Evolutionary conservation across 2,329 filamentous ascomycete species (phyloP).

Genomic region (Monosporascus sp.): DNA sequence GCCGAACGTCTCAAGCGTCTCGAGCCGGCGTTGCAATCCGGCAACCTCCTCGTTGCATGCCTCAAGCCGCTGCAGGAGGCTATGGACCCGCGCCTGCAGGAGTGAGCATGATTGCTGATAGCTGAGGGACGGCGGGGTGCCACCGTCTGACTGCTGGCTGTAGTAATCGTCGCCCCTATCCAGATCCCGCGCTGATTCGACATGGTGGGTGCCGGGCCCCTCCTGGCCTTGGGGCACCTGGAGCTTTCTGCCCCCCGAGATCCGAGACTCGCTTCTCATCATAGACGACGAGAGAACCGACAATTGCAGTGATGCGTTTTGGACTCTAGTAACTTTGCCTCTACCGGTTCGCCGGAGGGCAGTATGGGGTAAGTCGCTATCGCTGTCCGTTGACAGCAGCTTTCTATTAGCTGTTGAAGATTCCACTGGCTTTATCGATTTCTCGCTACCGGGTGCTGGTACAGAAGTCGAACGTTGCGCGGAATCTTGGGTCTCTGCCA

Average conservation of each 20-base stretch:
- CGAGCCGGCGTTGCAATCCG: conserved; percentile 40
- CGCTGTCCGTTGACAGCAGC: background rate
- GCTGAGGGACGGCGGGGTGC: conserved; percentile 5
- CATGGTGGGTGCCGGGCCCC: too few relatives aligned
- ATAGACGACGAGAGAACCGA: background rate
- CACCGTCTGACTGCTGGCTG: background rate
- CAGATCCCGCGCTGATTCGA: background rate
- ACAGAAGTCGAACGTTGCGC: conserved; percentile 17
- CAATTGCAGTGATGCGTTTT: background rate
- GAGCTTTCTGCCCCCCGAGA: too few relatives aligned
- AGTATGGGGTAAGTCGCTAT: background rate
- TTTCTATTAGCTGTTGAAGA: background rate
- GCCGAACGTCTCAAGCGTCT: conserved; percentile 36
- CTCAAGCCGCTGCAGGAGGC: conserved; percentile 42
- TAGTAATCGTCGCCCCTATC: conserved; percentile 1
- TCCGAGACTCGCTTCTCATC: background rate
- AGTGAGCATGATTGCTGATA: conserved; percentile 25
- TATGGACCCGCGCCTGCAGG: conserved; percentile 44
- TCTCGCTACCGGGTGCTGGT: conserved; percentile 32
- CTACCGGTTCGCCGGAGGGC: background rate
- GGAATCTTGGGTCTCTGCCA: conserved; percentile 3
- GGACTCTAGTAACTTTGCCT: background rate
- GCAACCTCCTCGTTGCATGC: conserved; percentile 38
- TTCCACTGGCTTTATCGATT: conserved; percentile 35
- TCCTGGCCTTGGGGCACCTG: too few relatives aligned